phyloP scores from a whole-genome alignment of 2,329 filamentous ascomycete genomes.

The Nothophaeocryptopus gaeumannii region DNA sequence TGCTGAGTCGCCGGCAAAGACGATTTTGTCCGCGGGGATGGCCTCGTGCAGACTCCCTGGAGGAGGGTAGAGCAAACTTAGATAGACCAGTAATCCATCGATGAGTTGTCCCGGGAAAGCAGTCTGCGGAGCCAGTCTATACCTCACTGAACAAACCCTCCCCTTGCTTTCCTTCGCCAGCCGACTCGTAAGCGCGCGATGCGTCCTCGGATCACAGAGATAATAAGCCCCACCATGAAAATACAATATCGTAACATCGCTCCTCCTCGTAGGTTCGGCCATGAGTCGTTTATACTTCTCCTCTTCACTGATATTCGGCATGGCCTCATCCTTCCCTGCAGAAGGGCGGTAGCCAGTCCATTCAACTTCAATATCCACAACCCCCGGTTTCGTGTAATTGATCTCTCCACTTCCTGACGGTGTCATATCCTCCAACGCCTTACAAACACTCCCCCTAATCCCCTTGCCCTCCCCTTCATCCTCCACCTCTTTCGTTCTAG shows the following conservation, averaged over 20 bases:
- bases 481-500: constrained; percentile 53
- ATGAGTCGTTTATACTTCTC: constrained; percentile 66
- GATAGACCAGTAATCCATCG: constrained; percentile 69
- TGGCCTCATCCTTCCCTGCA: constrained; percentile 49
- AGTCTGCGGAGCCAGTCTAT: constrained; percentile 70
- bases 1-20: constrained; percentile 72
- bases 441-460: constrained; percentile 54
- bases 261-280: constrained; percentile 57
- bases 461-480: constrained; percentile 39
- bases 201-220: constrained; percentile 66
- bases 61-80: constrained; percentile 70
- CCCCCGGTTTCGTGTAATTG: constrained; percentile 49
- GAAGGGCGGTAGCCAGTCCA: constrained; percentile 69
- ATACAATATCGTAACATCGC: constrained; percentile 65
- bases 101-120: constrained; percentile 72
- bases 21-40: constrained; percentile 63
- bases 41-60: constrained; percentile 64
- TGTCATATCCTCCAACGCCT: constrained; percentile 15
- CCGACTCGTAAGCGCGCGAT: constrained; percentile 58
- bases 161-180: constrained; percentile 66
- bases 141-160: constrained; percentile 68
- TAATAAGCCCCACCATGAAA: constrained; percentile 76
- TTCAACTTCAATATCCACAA: constrained; percentile 63
- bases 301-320: constrained; percentile 59
- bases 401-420: constrained; percentile 44